phyloP scores from a whole-genome alignment of 192 early-diverging fungal species.

The Linderina pennispora region DNA sequence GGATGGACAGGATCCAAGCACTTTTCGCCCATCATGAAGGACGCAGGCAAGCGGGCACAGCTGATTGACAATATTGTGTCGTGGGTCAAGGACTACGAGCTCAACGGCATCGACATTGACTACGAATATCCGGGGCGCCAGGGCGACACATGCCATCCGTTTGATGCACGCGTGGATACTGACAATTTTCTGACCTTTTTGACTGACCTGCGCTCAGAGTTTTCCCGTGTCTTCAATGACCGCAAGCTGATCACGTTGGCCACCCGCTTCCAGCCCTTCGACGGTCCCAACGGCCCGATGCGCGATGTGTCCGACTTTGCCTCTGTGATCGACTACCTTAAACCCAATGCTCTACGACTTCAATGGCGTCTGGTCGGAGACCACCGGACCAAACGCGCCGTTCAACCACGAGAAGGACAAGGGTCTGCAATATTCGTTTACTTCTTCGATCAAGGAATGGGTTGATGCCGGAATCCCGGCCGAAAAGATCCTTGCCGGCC shows the following conservation, averaged over 20 bases:
- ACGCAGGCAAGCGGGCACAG: conserved; percentile 24
- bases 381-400: conserved; percentile 61
- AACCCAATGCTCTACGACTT: conserved; percentile 69
- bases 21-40: conserved; percentile 50
- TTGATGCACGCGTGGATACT: conserved; percentile 50
- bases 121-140: conserved; percentile 64
- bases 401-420: conserved; percentile 26
- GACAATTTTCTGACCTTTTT: conserved; percentile 57
- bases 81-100: conserved; percentile 45
- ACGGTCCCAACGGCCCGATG: conserved; percentile 45
- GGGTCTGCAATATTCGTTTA: conserved; percentile 37
- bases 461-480: conserved; percentile 55
- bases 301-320: conserved; percentile 55
- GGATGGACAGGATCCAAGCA: conserved; percentile 63
- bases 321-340: conserved; percentile 53
- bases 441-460: conserved; percentile 47
- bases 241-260: conserved; percentile 60
- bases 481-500: conserved; percentile 52
- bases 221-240: conserved; percentile 38
- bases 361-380: conserved; percentile 53
- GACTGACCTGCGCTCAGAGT: conserved; percentile 47
- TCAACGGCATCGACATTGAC: conserved; percentile 75
- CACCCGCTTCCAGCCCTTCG: conserved; percentile 55
- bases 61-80: conserved; percentile 50
- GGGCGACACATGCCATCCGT: conserved; percentile 35